Evolutionary conservation across 768 basidiomycete species (phyloP).

Genomic region (Mycena rebaudengoi): DNA sequence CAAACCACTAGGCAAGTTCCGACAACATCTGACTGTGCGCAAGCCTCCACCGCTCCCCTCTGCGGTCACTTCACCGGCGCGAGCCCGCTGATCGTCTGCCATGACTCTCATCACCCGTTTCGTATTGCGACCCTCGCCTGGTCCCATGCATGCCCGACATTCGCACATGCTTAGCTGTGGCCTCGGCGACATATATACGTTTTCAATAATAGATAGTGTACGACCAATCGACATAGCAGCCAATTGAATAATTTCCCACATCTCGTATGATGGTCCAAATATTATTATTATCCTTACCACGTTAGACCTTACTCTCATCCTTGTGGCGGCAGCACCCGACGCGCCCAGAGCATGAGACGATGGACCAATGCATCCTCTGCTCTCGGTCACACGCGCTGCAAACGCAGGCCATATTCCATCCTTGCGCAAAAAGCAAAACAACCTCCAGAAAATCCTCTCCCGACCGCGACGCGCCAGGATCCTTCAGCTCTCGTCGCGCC

Average conservation of each 20-base stretch:
- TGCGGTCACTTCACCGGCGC: conserved; percentile 43
- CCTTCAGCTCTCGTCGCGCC: conserved; percentile 75
- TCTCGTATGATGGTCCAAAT: background rate
- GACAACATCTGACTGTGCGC: conserved; percentile 44
- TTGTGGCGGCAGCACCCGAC: background rate
- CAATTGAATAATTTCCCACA: conserved; percentile 1
- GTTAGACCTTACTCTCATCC: background rate
- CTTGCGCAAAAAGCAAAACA: conserved; percentile 4
- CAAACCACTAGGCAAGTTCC: conserved; percentile 52
- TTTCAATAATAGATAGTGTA: too few relatives aligned
- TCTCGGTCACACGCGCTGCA: conserved; percentile 16
- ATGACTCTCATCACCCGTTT: background rate
- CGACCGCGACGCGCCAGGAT: conserved; percentile 59
- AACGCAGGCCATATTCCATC: conserved; percentile 23
- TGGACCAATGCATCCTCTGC: conserved; percentile 18
- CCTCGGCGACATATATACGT: too few relatives aligned
- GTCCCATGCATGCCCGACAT: too few relatives aligned
- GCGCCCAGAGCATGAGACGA: conserved; percentile 21
- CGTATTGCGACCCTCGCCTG: too few relatives aligned
- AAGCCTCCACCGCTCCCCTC: conserved; percentile 39
- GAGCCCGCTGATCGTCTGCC: conserved; percentile 26
- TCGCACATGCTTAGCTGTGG: too few relatives aligned
- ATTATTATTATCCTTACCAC: conserved; percentile 4
- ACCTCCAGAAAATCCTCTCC: background rate
- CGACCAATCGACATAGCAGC: too few relatives aligned